phyloP scores from a whole-genome alignment of 2,329 filamentous ascomycete species.

The Zymoseptoria ardabiliae region DNA sequence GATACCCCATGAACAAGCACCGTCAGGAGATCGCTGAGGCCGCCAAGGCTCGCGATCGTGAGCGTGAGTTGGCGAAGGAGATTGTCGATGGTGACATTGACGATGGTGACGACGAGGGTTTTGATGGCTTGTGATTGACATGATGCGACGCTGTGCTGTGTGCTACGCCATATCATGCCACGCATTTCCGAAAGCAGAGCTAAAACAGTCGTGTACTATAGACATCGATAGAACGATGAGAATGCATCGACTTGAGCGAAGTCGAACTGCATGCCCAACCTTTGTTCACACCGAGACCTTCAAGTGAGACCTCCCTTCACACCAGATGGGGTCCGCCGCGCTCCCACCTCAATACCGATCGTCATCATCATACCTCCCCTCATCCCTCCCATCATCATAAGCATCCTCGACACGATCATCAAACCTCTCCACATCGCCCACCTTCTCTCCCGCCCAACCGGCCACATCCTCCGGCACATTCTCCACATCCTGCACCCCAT shows the following conservation, averaged over 20 bases:
- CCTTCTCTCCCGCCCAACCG: slow-evolving; percentile 32
- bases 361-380: slow-evolving; percentile 24
- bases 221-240: slow-evolving; percentile 7
- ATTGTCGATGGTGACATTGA: slow-evolving; percentile 97
- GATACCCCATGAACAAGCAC: slow-evolving; percentile 99
- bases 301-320: background rate
- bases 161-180: background rate
- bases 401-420: slow-evolving; percentile 37
- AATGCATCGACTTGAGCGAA: slow-evolving; percentile 1
- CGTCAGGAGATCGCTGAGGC: slow-evolving; percentile 94
- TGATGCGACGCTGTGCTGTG: background rate
- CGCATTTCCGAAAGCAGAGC: background rate
- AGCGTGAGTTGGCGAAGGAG: slow-evolving; percentile 96
- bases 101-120: slow-evolving; percentile 79
- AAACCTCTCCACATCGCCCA: slow-evolving; percentile 39
- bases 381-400: slow-evolving; percentile 37
- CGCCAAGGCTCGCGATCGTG: slow-evolving; percentile 92
- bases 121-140: slow-evolving; percentile 73
- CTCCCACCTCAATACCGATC: background rate
- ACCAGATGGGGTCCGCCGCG: no score
- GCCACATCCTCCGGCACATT: slow-evolving; percentile 32
- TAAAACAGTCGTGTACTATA: slow-evolving; percentile 3
- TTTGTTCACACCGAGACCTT: background rate
- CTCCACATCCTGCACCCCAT: slow-evolving; percentile 29
- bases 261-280: background rate